A percentile compares a stretch with the other conserved stretches of the same genome.
Conservation (phyloP, 2,329 filamentous ascomycete species). For the Proliferodiscus dingleyae region DNA sequence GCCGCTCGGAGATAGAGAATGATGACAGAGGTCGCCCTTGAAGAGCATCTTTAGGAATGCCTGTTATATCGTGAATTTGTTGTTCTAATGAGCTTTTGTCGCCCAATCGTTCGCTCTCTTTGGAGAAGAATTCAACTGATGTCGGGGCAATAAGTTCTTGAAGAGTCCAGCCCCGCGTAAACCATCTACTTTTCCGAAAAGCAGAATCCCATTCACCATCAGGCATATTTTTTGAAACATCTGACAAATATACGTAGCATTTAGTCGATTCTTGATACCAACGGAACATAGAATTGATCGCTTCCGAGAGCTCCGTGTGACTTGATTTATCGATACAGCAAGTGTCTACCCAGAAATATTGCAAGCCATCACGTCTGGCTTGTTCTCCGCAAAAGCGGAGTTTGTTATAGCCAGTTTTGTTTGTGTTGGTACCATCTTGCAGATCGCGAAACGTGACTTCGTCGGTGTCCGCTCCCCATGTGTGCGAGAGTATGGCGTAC, state of each 20-base stretch:
- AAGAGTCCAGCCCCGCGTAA: slow-evolving; percentile 12
- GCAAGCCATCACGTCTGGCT: slow-evolving; percentile 7
- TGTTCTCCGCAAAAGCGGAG: slow-evolving; percentile 15
- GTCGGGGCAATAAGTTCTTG: slow-evolving; percentile 22
- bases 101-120: slow-evolving; percentile 14
- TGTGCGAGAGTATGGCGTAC: slow-evolving; percentile 28
- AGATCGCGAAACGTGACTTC: slow-evolving; percentile 12
- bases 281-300: slow-evolving; percentile 17
- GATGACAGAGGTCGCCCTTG: slow-evolving; percentile 9
- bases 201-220: slow-evolving; percentile 6
- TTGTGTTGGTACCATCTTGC: neutral
- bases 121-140: slow-evolving; percentile 17
- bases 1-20: slow-evolving; percentile 13
- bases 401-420: slow-evolving; percentile 12
- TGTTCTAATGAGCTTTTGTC: slow-evolving; percentile 15
- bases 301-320: slow-evolving; percentile 11
- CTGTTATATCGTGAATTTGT: slow-evolving; percentile 16
- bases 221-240: too few relatives aligned
- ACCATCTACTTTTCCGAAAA: slow-evolving; percentile 15
- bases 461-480: slow-evolving; percentile 16
- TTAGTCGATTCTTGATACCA: slow-evolving; percentile 16
- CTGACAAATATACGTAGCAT: slow-evolving; percentile 17
- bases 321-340: slow-evolving; percentile 19
- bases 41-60: slow-evolving; percentile 14
- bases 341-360: slow-evolving; percentile 19